A percentile compares a stretch with the other conserved stretches of the same genome.
Conservation (phyloP, 2,329 filamentous ascomycete genomes). For the Byssoonygena ceratinophila region DNA sequence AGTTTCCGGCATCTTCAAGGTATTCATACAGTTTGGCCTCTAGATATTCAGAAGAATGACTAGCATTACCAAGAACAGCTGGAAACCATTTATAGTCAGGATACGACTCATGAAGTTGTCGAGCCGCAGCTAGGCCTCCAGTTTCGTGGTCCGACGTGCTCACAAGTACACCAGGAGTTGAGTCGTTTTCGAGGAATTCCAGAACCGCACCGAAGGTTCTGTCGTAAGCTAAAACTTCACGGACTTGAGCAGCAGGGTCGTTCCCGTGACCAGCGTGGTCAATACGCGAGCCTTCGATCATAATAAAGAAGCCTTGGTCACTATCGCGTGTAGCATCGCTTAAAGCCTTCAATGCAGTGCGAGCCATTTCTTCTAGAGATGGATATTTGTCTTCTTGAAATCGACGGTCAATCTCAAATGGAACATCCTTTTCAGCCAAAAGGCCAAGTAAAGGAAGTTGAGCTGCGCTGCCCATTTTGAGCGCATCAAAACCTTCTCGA, state of each 20-base stretch:
- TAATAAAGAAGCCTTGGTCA: constrained; percentile 92
- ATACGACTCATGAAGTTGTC: constrained; percentile 55
- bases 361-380: constrained; percentile 82
- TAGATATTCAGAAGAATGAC: constrained; percentile 61
- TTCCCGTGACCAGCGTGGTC: constrained; percentile 88
- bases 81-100: constrained; percentile 74
- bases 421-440: constrained; percentile 71
- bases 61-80: constrained; percentile 66
- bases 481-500: constrained; percentile 62
- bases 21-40: constrained; percentile 52
- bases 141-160: constrained; percentile 95
- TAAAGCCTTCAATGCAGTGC: constrained; percentile 67
- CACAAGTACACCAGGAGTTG: constrained; percentile 65
- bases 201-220: constrained; percentile 70
- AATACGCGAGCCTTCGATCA: constrained; percentile 95
- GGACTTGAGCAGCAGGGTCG: constrained; percentile 72
- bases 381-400: constrained; percentile 72
- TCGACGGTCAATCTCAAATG: constrained; percentile 84
- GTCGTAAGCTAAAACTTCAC: constrained; percentile 94
- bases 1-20: constrained; percentile 36
- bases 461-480: constrained; percentile 56
- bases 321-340: constrained; percentile 69
- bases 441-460: constrained; percentile 77
- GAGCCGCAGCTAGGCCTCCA: constrained; percentile 71
- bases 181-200: constrained; percentile 69